Base-by-base conservation (phyloP, 305 asterid species). In the Ajuga reptans region DNA sequence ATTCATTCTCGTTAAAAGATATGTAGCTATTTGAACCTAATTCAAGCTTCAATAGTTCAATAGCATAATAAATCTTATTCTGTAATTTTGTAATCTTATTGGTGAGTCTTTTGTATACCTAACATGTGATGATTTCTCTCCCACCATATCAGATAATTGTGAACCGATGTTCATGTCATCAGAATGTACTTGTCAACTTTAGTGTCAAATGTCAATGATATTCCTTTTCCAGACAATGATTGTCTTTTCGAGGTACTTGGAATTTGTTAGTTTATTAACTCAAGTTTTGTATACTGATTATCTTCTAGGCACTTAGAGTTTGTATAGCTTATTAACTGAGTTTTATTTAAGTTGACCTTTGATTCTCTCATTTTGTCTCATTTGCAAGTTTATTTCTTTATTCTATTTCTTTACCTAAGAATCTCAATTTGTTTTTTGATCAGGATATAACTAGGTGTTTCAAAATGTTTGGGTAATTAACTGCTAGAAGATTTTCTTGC, bases 401-500 rank as follows among this genome's bases (percentile, higher is more conserved):
- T 50, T 61, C 47, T 12, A 5, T 49, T 42, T 50, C 45, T 50
- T 39, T 9, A 14, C 27, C 51, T 31, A 61, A 39, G 12, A 37
- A 46, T 72, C 47, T 50, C 1, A 14, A 27, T 56, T 55, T 64
- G 36, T 10, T 29, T 65, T 65, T 15, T 52, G 16, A 29, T 52
- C 45, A 41, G 56, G 33, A 39, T 72, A 43, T 63, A 34, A 43
- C 34, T 46, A 50, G 57, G 37, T 56, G 17, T 27, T 4, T 60
- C 16, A 6, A 14, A 42, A 71, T 66, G 55, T 43, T 52, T 24
- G 14, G 62, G 33, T 58, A 66, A n/a, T 46, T 41, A 68, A 64
- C 41, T 33, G 43, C 58, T 18, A 24, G 12, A 27, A 10, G 60
- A 34, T 69, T 64, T 82, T 57, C 72, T 68, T 80, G 60, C 70